Base-by-base conservation (phyloP, 1,284 basidiomycete genomes). In the Leucoagaricus sp. region DNA sequence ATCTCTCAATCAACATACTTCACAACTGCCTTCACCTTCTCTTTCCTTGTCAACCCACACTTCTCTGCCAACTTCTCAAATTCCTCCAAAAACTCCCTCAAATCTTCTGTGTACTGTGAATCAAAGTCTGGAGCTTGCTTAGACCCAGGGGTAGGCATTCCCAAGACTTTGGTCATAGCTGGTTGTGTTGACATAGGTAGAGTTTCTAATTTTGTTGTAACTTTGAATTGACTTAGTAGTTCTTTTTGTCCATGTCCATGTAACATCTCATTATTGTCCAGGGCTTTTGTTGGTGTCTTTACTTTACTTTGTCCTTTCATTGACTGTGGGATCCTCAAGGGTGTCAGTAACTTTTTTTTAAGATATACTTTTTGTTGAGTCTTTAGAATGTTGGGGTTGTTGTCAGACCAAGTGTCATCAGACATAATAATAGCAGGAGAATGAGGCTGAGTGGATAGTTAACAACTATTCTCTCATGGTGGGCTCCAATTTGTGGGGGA, bases 61-160 rank as follows among this genome's bases (percentile, higher is more conserved):
- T 33, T 13, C 26, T 57, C 48, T 1, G 13, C 23, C 4, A 51
- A 50, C 29, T 49, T 15, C 13, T 49, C 47, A 49, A 53, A 54
- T 15, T 60, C 56, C 8, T 60, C 41, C 8, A 60, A 55, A 46
- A 60, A 60, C 3, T 52, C 19, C 6, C 34, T 31, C 12, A 61
- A 40, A 3, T 61, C 50, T 21, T 56, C 44, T 8, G 51, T 49
- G 12, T 48, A 25, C 7, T 36, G 26, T 9, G 28, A 12, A 4
- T 58, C 50, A 31, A 58, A 61, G 2, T 23, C n/a, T 13, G 54
- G 57, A 0, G 55, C 60, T 19, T 19, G 13, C 1, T 4, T 19
- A 19, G 12, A 28, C 3, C 38, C 50, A 1, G 31, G 42, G 12
- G 21, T 15, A 17, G 23, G 31, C 33, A 54, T 54, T 10, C 25